These are phyloP conservation scores for Marasmius fiardii DNA, from an alignment of 1,284 basidiomycete species.

Conservation along the genomic window DNA sequence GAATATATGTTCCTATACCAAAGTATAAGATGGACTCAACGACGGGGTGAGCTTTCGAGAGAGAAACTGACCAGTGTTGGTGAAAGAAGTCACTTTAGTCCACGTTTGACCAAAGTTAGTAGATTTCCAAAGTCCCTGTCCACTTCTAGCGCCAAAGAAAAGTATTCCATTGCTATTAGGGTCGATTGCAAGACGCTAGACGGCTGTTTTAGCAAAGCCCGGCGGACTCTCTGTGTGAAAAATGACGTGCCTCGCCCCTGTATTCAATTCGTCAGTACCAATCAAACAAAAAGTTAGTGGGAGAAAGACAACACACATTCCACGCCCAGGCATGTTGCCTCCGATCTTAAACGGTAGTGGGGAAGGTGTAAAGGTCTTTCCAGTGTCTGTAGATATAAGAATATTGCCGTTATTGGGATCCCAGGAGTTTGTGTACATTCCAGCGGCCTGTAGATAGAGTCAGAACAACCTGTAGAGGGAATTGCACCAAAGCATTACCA, in stretches of 20 bases:
- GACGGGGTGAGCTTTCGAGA: neutral
- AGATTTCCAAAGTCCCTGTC: conserved; percentile 64
- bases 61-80: conserved; percentile 42
- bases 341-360: conserved; percentile 60
- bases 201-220: neutral
- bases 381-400: conserved; percentile 57
- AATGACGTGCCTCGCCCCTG: conserved; percentile 34
- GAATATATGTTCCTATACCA: conserved; percentile 46
- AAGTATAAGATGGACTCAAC: neutral
- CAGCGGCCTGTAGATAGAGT: conserved; percentile 40
- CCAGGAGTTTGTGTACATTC: conserved; percentile 66
- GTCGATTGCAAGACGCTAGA: conserved; percentile 57
- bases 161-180: conserved; percentile 52
- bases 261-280: conserved; percentile 4
- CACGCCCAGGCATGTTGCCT: conserved; percentile 69
- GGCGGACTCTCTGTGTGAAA: neutral
- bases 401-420: conserved; percentile 66
- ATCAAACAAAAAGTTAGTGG: neutral
- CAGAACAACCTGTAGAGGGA: neutral
- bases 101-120: conserved; percentile 54
- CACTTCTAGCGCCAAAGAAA: conserved; percentile 60
- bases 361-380: conserved; percentile 49
- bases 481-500: conserved; percentile 27
- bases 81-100: conserved; percentile 54
- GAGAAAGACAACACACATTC: conserved; percentile 27